These are phyloP conservation scores for Chimonanthus praecox DNA, from an alignment of 164 flowering plant species.

Conservation along the genomic window DNA sequence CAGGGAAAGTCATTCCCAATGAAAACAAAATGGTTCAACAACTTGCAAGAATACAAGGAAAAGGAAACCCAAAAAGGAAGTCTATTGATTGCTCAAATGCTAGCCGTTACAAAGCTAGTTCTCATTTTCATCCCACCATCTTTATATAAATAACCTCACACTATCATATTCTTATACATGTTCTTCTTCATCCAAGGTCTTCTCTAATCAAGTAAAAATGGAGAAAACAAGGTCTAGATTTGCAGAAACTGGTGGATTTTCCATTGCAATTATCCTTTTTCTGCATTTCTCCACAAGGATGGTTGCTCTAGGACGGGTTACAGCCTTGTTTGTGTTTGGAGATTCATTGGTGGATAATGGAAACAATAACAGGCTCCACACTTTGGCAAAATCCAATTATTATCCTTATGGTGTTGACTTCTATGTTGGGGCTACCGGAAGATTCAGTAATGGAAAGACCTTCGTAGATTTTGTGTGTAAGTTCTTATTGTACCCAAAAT, in stretches of 20 bases:
- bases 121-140: background rate
- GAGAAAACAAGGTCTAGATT: background rate
- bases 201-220: background rate
- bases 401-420: constrained; percentile 64
- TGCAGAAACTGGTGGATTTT: background rate
- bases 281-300: constrained; percentile 4
- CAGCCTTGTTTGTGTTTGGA: constrained; percentile 76
- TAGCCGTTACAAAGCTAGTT: constrained; percentile 1
- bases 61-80: background rate
- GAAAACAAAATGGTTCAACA: background rate
- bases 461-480: constrained; percentile 55
- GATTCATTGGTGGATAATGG: constrained; percentile 69
- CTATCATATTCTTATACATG: background rate
- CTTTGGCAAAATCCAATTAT: constrained; percentile 61
- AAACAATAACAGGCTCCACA: constrained; percentile 56
- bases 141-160: background rate
- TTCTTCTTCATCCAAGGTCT: background rate
- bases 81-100: background rate
- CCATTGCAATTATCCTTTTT: background rate
- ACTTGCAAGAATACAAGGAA: background rate
- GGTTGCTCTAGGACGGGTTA: constrained; percentile 19
- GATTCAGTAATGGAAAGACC: constrained; percentile 61
- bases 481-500: background rate
- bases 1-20: background rate
- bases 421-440: constrained; percentile 54